phyloP scores from a whole-genome alignment of 345 rosid genomes.

The Cardamine chenopodiifolia region DNA sequence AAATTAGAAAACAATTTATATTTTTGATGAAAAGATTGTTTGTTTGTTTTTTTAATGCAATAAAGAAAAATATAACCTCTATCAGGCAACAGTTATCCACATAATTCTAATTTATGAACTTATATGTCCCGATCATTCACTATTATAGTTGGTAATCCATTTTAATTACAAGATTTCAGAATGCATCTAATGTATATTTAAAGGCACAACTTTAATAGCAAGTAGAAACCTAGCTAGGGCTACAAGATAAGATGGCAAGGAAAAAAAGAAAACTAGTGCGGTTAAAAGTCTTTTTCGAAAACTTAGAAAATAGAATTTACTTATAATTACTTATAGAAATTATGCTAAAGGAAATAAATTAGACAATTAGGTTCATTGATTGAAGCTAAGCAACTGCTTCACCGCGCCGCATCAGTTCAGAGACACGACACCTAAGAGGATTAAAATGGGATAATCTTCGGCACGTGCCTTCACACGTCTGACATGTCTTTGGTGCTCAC shows the following conservation, averaged over 20 bases:
- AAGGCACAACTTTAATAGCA: slow-evolving; percentile 3
- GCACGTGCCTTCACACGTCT: slow-evolving; percentile 30
- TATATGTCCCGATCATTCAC: slow-evolving; percentile 6
- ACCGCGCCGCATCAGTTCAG: slow-evolving; percentile 34
- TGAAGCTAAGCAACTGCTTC: slow-evolving; percentile 26
- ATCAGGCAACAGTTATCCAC: not conserved
- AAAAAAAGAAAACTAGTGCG: too few relatives aligned
- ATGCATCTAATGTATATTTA: slow-evolving; percentile 12
- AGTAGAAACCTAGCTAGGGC: slow-evolving; percentile 23
- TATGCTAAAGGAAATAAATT: not conserved
- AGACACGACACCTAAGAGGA: slow-evolving; percentile 20
- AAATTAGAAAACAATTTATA: not conserved
- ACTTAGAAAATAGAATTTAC: not conserved
- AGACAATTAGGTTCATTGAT: slow-evolving; percentile 4
- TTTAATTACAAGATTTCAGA: not conserved
- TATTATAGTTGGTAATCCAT: slow-evolving; percentile 7
- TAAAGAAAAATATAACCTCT: not conserved
- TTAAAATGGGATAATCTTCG: slow-evolving; percentile 17
- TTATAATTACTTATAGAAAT: not conserved
- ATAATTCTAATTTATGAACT: too few relatives aligned
- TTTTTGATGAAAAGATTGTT: not conserved
- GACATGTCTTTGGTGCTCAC: not conserved
- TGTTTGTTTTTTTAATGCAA: not conserved
- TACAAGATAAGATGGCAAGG: slow-evolving; percentile 9
- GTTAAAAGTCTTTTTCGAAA: slow-evolving; percentile 10